These are phyloP conservation scores for Pythium vanterpoolii DNA, from an alignment of 352 stramenopile genomes.

Conservation along the genomic window DNA sequence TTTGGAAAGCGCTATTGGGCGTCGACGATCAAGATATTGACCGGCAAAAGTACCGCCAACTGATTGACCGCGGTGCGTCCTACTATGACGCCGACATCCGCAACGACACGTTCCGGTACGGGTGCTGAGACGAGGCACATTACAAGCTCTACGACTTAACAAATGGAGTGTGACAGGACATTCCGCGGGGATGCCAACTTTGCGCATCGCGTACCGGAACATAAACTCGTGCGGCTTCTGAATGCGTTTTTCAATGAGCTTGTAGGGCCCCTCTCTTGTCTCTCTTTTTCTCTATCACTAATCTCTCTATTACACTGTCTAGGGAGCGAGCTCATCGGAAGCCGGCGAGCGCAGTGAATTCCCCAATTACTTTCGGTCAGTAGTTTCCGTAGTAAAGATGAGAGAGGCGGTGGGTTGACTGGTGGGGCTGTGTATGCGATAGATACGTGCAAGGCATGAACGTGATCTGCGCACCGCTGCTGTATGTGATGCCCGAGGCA, in stretches of 20 bases:
- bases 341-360: conserved; percentile 12
- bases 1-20: conserved; percentile 89
- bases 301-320: neutral
- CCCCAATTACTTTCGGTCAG: conserved; percentile 25
- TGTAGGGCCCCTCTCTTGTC: too few species aligned
- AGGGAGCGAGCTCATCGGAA: conserved; percentile 17
- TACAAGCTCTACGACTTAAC: too few species aligned
- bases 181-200: conserved; percentile 89
- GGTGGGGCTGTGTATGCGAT: too few species aligned
- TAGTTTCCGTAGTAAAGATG: too few species aligned
- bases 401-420: too few species aligned
- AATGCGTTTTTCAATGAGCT: conserved; percentile 92
- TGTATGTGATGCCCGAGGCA: conserved; percentile 91
- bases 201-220: conserved; percentile 83
- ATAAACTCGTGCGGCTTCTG: conserved; percentile 87
- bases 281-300: neutral
- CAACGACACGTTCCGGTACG: conserved; percentile 86
- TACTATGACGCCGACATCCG: conserved; percentile 85
- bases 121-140: too few species aligned
- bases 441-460: conserved; percentile 94
- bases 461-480: conserved; percentile 82
- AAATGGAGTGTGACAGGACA: too few species aligned
- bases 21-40: conserved; percentile 57
- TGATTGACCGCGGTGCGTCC: conserved; percentile 75
- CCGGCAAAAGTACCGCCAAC: conserved; percentile 54